These are phyloP conservation scores for Pleurotus eryngii DNA, from an alignment of 768 basidiomycete genomes.

Conservation along the genomic window DNA sequence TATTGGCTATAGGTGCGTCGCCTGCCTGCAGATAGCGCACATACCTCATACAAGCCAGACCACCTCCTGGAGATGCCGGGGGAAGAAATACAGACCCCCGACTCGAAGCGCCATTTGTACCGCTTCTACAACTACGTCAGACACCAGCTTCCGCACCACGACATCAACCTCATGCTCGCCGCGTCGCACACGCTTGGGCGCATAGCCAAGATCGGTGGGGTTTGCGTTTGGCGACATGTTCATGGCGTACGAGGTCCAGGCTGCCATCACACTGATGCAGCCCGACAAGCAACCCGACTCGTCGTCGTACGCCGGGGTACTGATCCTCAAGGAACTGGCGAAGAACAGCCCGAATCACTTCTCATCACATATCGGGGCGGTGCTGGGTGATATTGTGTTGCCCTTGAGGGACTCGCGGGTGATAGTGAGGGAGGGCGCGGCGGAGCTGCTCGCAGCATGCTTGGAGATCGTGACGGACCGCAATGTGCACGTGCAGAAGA, in stretches of 20 bases:
- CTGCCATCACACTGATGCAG: conserved; percentile 76
- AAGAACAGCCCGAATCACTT: conserved; percentile 85
- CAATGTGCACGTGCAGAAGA: conserved; percentile 76
- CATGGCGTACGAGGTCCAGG: conserved; percentile 86
- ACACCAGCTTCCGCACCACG: conserved; percentile 81
- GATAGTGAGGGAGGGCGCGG: conserved; percentile 89
- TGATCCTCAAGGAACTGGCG: conserved; percentile 92
- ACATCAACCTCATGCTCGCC: conserved; percentile 90
- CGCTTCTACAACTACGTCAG: conserved; percentile 93
- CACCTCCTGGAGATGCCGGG: conserved; percentile 73
- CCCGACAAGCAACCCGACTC: conserved; percentile 68
- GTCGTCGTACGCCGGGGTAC: conserved; percentile 87
- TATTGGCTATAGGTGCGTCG: conserved; percentile 83
- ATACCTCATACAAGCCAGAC: conserved; percentile 36
- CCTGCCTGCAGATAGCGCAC: not conserved
- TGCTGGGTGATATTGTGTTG: conserved; percentile 90
- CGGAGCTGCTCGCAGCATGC: conserved; percentile 90
- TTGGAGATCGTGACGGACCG: conserved; percentile 81
- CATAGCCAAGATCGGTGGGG: conserved; percentile 81
- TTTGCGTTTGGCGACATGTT: conserved; percentile 83
- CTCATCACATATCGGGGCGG: conserved; percentile 79
- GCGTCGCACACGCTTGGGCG: conserved; percentile 88
- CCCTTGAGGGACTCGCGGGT: conserved; percentile 86
- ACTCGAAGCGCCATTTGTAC: conserved; percentile 72
- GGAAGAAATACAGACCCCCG: conserved; percentile 42